Base-by-base conservation (phyloP, 495 filamentous ascomycete species). In the Neurospora sublineolata region DNA sequence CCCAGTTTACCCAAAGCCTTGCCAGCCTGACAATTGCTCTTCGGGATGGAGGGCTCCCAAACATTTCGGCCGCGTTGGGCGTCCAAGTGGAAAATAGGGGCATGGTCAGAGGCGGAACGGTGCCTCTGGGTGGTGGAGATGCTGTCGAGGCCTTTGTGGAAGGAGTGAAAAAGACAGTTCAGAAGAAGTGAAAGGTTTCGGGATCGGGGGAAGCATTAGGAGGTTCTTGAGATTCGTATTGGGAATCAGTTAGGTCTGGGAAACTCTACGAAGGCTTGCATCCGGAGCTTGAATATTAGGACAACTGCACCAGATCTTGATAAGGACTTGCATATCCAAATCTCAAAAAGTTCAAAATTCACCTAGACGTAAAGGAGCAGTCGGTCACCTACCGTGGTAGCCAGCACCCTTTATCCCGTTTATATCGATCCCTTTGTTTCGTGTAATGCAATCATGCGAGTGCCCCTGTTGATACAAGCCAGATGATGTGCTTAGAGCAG, bases 121-220 rank as follows among this genome's bases (percentile, higher is more conserved):
- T 97, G 80, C 93, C 94, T 6, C 80, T 97, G n/a, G 93, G 93
- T 70, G 94, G 94, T 69, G 92, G 91, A 38, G 91, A 95, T 76
- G 93, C 93, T 33, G 89, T 99, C 3, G 91, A 96, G 80, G 91
- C 91, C 10, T 99, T 98, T 81, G 84, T 99, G 39, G 86, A 93
- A 71, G 96, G 94, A 12, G 87, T 97, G 37, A 93, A 91, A 84
- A 88, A 87, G 82, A 88, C 88, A 39, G 89, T 95, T 8, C 84
- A 92, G 79, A 82, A 87, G 77, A 77, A 84, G 71, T 79, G 72
- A 69, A 72, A 3, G 33, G 0, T 5, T 30, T 12, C 20, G 12
- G 20, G 9, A 23, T 4, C 10, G 0, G n/a, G 1, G 20, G 20
- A 58, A 4, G 10, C n/a, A 46, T 46, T 9, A 23, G 4, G 44